phyloP scores from a whole-genome alignment of 2,329 filamentous ascomycete genomes.

The Aspergillus quadrilineatus region DNA sequence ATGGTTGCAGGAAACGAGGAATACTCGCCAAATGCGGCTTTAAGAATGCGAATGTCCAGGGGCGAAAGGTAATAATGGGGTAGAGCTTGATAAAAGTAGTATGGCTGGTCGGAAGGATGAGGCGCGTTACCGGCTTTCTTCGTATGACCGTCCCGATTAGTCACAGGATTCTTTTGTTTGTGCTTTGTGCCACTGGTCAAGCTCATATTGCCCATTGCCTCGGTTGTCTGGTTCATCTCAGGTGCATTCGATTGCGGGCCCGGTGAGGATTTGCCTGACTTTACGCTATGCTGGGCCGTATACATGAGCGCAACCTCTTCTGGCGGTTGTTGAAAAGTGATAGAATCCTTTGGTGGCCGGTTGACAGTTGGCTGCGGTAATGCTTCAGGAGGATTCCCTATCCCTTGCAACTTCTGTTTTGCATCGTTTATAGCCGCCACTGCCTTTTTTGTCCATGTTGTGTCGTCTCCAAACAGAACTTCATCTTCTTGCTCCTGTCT shows the following conservation, averaged over 20 bases:
- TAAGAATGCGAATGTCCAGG: slow-evolving; percentile 87
- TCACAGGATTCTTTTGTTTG: slow-evolving; percentile 26
- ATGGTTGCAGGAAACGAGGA: slow-evolving; percentile 80
- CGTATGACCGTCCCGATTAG: slow-evolving; percentile 15
- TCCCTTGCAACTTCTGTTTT: slow-evolving; percentile 70
- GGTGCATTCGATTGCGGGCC: slow-evolving; percentile 18
- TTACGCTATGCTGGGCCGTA: slow-evolving; percentile 47
- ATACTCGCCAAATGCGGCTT: slow-evolving; percentile 82
- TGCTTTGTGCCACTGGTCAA: slow-evolving; percentile 21
- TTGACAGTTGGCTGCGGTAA: slow-evolving; percentile 52
- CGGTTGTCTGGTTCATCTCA: slow-evolving; percentile 25
- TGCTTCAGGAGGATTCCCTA: slow-evolving; percentile 63
- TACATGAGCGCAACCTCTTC: slow-evolving; percentile 55
- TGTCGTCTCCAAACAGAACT: slow-evolving; percentile 85
- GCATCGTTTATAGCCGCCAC: slow-evolving; percentile 70
- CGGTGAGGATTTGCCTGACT: slow-evolving; percentile 44
- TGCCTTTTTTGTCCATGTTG: slow-evolving; percentile 88
- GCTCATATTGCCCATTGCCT: slow-evolving; percentile 25
- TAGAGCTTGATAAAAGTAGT: slow-evolving; percentile 84
- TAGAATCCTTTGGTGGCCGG: slow-evolving; percentile 49
- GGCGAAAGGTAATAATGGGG: slow-evolving; percentile 88
- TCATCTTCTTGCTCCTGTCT: slow-evolving; percentile 85
- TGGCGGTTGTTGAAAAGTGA: slow-evolving; percentile 49
- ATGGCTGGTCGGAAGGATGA: slow-evolving; percentile 55
- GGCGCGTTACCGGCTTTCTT: slow-evolving; percentile 39